Conservation (phyloP, 139 green algal species). For the Limnomonas spitsbergensis region DNA sequence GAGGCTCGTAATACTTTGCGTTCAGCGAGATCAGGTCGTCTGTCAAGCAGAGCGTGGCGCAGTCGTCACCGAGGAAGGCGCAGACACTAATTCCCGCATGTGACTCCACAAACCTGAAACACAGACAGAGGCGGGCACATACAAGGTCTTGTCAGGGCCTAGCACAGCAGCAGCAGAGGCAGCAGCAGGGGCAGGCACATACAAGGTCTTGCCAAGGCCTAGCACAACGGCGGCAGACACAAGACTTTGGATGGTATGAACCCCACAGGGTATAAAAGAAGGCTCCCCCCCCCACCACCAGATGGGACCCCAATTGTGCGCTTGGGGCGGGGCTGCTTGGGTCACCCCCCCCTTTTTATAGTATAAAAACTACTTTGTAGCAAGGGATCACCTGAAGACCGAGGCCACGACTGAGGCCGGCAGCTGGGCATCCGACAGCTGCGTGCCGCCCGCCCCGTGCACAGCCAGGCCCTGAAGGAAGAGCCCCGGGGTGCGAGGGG, state of each 20-base stretch:
- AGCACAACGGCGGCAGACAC: background rate
- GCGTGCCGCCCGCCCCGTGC: constrained; percentile 29
- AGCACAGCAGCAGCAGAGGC: background rate
- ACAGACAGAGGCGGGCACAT: background rate
- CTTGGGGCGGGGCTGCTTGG: no score
- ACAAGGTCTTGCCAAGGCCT: background rate
- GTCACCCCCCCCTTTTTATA: no score
- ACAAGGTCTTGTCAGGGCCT: background rate
- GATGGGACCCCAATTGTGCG: no score
- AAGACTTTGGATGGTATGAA: no score
- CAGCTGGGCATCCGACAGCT: constrained; percentile 50
- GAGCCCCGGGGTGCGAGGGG: constrained; percentile 57
- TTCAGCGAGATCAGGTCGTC: constrained; percentile 56
- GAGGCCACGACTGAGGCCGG: constrained; percentile 49
- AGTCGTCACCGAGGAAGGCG: constrained; percentile 86
- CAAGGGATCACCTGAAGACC: constrained; percentile 48
- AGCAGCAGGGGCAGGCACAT: background rate
- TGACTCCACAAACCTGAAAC: background rate
- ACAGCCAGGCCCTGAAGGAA: constrained; percentile 71
- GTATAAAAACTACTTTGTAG: no score
- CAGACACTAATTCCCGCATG: constrained; percentile 36
- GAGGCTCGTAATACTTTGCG: constrained; percentile 81
- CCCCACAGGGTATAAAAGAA: no score
- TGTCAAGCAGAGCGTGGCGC: constrained; percentile 67
- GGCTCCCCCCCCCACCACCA: no score